Evolutionary conservation across 1,284 basidiomycete species (phyloP).

Genomic region (Fistulinella cinereoalba): DNA sequence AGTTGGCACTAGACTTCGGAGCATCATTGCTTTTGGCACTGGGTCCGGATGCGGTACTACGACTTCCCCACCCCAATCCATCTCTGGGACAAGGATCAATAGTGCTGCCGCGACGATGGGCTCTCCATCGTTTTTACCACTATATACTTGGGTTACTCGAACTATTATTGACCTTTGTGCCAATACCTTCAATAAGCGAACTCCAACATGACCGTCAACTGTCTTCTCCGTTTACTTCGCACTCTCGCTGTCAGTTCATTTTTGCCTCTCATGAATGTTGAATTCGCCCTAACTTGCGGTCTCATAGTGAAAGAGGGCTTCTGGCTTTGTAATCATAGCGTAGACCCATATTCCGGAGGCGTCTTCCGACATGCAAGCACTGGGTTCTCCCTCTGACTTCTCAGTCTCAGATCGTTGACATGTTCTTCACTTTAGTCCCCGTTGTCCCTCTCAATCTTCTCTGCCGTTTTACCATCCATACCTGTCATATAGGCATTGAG

Average conservation of each 20-base stretch:
- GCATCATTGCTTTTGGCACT: no score
- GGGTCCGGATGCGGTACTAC: no score
- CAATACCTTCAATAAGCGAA: constrained; percentile 37
- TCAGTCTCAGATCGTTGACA: not conserved
- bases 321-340: constrained; percentile 66
- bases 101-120: constrained; percentile 19
- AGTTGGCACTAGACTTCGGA: no score
- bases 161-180: constrained; percentile 48
- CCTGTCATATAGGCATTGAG: constrained; percentile 68
- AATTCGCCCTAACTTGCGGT: not conserved
- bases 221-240: constrained; percentile 79
- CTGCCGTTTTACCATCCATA: constrained; percentile 58
- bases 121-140: constrained; percentile 22
- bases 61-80: no score
- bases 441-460: constrained; percentile 74
- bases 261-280: not conserved
- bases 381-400: not conserved
- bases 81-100: no score
- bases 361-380: constrained; percentile 78
- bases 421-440: constrained; percentile 59
- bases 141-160: constrained; percentile 42
- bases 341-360: constrained; percentile 85
- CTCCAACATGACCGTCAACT: constrained; percentile 71
- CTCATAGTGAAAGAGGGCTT: constrained; percentile 81
- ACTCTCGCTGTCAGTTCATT: constrained; percentile 45